These are phyloP conservation scores for Xanthoparmelia taractica DNA, from an alignment of 495 filamentous ascomycete genomes.

Conservation along the genomic window DNA sequence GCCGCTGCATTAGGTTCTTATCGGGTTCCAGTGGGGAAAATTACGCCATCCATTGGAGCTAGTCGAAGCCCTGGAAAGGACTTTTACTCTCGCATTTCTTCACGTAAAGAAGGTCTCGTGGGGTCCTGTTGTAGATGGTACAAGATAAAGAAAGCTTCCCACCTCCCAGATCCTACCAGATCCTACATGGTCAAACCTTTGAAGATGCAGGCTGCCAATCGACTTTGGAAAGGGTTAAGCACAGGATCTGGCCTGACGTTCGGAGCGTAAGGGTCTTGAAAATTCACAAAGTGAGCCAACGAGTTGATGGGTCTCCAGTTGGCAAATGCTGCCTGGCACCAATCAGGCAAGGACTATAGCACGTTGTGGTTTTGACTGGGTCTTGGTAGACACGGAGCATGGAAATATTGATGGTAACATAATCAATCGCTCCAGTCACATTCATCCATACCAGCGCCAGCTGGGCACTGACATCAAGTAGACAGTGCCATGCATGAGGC, in stretches of 20 bases:
- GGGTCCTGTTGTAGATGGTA: too few relatives aligned
- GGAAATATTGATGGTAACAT: slow-evolving; percentile 64
- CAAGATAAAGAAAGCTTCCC: not conserved
- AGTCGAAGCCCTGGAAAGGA: too few relatives aligned
- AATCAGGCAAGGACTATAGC: slow-evolving; percentile 64
- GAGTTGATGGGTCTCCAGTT: slow-evolving; percentile 21
- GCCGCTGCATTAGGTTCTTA: too few relatives aligned
- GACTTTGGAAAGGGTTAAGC: slow-evolving; percentile 51
- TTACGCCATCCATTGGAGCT: too few relatives aligned
- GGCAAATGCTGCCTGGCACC: slow-evolving; percentile 69
- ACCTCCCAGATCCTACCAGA: too few relatives aligned
- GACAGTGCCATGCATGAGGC: slow-evolving; percentile 79
- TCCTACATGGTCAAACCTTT: not conserved
- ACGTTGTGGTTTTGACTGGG: slow-evolving; percentile 62
- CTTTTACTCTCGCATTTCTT: too few relatives aligned
- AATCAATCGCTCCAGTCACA: slow-evolving; percentile 7
- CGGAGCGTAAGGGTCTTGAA: slow-evolving; percentile 34
- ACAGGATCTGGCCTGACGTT: slow-evolving; percentile 50
- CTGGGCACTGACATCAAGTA: slow-evolving; percentile 37
- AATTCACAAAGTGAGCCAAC: too few relatives aligned
- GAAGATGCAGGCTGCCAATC: slow-evolving; percentile 58
- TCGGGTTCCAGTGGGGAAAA: too few relatives aligned
- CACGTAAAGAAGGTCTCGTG: too few relatives aligned
- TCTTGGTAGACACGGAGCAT: slow-evolving; percentile 70
- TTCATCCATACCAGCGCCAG: not conserved